A percentile compares a stretch with the other conserved stretches of the same genome.
These are phyloP conservation scores for Talaromyces sp. DNA, from an alignment of 2,329 filamentous ascomycete genomes.

Conservation along the genomic window DNA sequence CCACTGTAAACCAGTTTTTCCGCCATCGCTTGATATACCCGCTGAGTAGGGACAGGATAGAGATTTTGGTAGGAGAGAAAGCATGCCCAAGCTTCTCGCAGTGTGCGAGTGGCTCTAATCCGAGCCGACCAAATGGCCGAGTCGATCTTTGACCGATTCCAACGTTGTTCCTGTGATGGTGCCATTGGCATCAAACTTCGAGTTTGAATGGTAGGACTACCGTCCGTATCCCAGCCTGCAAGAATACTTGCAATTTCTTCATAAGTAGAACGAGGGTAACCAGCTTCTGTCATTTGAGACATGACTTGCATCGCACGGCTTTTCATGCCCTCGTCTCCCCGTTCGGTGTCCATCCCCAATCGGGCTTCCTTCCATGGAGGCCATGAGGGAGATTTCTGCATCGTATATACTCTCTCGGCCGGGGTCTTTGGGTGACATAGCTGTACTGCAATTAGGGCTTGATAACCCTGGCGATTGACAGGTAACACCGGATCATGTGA, in stretches of 20 bases:
- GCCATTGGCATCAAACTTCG: slow-evolving; percentile 30
- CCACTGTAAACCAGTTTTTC: slow-evolving; percentile 48
- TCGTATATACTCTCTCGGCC: slow-evolving; percentile 54
- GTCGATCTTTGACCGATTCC: slow-evolving; percentile 16
- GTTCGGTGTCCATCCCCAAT: slow-evolving; percentile 56
- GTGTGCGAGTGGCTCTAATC: slow-evolving; percentile 56
- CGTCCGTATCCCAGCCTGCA: slow-evolving; percentile 60
- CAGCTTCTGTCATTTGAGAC: slow-evolving; percentile 55
- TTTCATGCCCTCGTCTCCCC: slow-evolving; percentile 52
- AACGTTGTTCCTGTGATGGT: slow-evolving; percentile 11
- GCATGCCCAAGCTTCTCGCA: slow-evolving; percentile 62
- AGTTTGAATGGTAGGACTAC: slow-evolving; percentile 60
- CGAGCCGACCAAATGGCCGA: slow-evolving; percentile 52
- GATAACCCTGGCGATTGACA: slow-evolving; percentile 56
- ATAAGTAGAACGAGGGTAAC: slow-evolving; percentile 50
- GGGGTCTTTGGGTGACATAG: slow-evolving; percentile 54
- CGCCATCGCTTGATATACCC: slow-evolving; percentile 54
- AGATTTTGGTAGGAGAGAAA: slow-evolving; percentile 54
- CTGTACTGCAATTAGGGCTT: slow-evolving; percentile 53
- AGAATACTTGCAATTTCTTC: slow-evolving; percentile 52
- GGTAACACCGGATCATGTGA: slow-evolving; percentile 49
- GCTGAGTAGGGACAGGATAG: slow-evolving; percentile 28
- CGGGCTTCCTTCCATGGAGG: slow-evolving; percentile 62
- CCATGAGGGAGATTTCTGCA: slow-evolving; percentile 58
- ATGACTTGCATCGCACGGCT: slow-evolving; percentile 56